These are phyloP conservation scores for Lactifluus hygrophoroides DNA, from an alignment of 768 basidiomycete genomes.

Conservation along the genomic window DNA sequence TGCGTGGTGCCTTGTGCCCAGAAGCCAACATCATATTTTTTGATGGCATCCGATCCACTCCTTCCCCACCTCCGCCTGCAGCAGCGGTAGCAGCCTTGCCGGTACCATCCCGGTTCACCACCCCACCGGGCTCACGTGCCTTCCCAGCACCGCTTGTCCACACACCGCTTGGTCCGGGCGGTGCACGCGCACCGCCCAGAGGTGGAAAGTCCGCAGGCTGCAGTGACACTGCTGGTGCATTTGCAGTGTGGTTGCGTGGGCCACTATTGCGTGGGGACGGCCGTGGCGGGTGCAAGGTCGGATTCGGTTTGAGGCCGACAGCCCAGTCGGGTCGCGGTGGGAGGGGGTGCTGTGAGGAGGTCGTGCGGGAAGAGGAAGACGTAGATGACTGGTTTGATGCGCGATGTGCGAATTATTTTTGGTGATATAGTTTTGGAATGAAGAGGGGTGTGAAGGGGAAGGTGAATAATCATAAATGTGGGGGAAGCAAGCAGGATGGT, in stretches of 20 bases:
- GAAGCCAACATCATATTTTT: neutral
- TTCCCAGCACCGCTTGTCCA: conserved; percentile 35
- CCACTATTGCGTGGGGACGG: conserved; percentile 43
- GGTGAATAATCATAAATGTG: too few relatives aligned
- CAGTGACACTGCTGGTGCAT: conserved; percentile 29
- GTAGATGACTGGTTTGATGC: conserved; percentile 49
- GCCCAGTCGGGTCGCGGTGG: conserved; percentile 87
- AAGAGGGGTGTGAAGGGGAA: neutral
- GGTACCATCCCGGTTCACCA: neutral
- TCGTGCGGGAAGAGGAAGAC: conserved; percentile 69
- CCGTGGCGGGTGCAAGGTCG: conserved; percentile 47
- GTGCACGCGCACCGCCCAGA: conserved; percentile 25
- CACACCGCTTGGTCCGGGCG: conserved; percentile 51
- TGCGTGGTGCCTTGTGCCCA: neutral
- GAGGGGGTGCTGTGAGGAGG: conserved; percentile 71
- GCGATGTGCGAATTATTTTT: neutral
- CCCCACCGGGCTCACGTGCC: conserved; percentile 10
- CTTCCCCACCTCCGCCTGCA: neutral
- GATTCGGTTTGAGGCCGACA: conserved; percentile 71
- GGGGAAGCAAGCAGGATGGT: neutral
- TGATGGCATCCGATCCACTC: conserved; percentile 4
- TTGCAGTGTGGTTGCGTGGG: conserved; percentile 29
- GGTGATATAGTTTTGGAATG: neutral
- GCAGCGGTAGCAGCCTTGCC: neutral
- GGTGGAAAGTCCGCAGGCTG: conserved; percentile 30